A percentile compares a stretch with the other conserved stretches of the same genome.
These are phyloP conservation scores for Verticillium zaregamsianum DNA, from an alignment of 2,329 filamentous ascomycete species.

Conservation along the genomic window DNA sequence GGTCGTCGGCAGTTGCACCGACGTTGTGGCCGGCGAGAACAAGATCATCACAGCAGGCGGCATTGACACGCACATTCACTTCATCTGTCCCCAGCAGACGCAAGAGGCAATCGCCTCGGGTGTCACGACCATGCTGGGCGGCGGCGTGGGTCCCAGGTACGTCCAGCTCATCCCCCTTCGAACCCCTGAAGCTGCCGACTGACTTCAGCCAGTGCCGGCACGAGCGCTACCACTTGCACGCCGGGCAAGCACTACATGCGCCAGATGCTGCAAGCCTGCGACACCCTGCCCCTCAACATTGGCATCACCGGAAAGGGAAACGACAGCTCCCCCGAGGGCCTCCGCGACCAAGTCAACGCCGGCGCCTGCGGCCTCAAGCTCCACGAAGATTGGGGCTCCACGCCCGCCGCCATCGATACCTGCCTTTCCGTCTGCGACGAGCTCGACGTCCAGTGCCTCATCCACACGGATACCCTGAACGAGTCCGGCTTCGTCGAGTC, in stretches of 20 bases:
- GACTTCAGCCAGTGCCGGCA: conserved; percentile 61
- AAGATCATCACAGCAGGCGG: conserved; percentile 90
- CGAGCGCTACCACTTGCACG: conserved; percentile 90
- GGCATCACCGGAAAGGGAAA: conserved; percentile 95
- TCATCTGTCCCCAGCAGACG: conserved; percentile 91
- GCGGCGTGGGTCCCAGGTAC: conserved; percentile 84
- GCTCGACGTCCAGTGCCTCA: conserved; percentile 86
- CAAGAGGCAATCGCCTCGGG: conserved; percentile 79
- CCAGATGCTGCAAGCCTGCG: conserved; percentile 86
- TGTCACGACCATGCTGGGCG: conserved; percentile 85
- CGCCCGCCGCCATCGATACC: conserved; percentile 84
- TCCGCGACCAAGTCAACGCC: conserved; percentile 76
- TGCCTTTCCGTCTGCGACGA: conserved; percentile 86
- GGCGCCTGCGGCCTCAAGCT: conserved; percentile 89
- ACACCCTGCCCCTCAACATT: conserved; percentile 77
- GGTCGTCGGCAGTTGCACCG: conserved; percentile 82
- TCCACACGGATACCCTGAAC: conserved; percentile 94
- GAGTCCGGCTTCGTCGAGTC: conserved; percentile 96
- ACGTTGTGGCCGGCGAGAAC: conserved; percentile 86
- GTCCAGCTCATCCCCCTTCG: conserved; percentile 11
- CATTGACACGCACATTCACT: conserved; percentile 87
- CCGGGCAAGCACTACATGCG: conserved; percentile 78
- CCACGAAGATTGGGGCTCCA: conserved; percentile 94
- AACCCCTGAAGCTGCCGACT: conserved; percentile 4
- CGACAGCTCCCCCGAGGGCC: conserved; percentile 64